These are phyloP conservation scores for Ceratocystis colombiana DNA, from an alignment of 2,329 filamentous ascomycete species.

Conservation along the genomic window DNA sequence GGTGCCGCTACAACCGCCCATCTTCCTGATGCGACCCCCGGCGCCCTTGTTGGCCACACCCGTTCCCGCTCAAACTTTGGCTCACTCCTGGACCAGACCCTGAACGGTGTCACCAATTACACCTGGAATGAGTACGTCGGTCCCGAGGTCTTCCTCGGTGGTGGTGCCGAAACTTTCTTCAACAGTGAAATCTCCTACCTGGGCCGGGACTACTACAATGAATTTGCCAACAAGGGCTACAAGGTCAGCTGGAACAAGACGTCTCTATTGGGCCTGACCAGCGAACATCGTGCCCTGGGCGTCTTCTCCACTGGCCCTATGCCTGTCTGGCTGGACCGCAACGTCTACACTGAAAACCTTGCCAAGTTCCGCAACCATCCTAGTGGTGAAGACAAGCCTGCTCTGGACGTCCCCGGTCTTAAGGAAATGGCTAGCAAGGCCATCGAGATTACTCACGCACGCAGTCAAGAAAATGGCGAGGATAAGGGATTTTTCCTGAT, in stretches of 20 bases:
- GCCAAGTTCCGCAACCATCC: conserved; percentile 57
- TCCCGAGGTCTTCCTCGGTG: conserved; percentile 73
- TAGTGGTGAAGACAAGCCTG: conserved; percentile 51
- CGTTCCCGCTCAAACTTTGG: conserved; percentile 59
- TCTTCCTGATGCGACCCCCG: conserved; percentile 73
- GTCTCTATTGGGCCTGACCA: conserved; percentile 48
- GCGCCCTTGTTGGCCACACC: conserved; percentile 62
- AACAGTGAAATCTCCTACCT: conserved; percentile 54
- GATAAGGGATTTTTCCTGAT: conserved; percentile 72
- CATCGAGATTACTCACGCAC: conserved; percentile 62
- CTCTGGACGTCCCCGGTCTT: conserved; percentile 67
- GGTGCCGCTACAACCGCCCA: conserved; percentile 69
- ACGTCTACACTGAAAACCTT: conserved; percentile 65
- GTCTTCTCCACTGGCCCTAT: conserved; percentile 68
- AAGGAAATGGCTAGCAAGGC: conserved; percentile 88
- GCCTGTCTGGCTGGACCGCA: conserved; percentile 78
- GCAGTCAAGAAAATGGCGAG: conserved; percentile 41
- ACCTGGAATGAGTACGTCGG: conserved; percentile 66
- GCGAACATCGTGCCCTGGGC: conserved; percentile 56
- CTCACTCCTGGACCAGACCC: conserved; percentile 62
- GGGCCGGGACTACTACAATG: conserved; percentile 67
- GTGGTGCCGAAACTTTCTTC: conserved; percentile 72
- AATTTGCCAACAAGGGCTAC: conserved; percentile 65
- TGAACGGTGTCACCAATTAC: conserved; percentile 69
- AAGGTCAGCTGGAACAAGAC: conserved; percentile 65